These are phyloP conservation scores for Coemansia sp. DNA, from an alignment of 192 early-diverging fungal genomes.

Conservation along the genomic window DNA sequence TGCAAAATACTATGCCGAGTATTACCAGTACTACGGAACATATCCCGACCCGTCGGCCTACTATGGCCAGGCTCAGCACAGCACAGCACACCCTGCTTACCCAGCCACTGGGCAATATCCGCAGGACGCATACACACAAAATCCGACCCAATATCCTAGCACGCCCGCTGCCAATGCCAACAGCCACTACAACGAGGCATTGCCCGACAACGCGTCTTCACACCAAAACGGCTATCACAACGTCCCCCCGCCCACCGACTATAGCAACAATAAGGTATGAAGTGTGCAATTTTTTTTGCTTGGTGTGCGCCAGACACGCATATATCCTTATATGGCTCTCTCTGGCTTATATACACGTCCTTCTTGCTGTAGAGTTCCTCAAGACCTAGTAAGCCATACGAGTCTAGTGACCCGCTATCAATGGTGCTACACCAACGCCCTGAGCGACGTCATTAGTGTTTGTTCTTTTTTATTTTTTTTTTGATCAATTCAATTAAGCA, in stretches of 20 bases:
- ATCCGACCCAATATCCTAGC: background rate
- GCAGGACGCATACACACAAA: background rate
- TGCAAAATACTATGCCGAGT: constrained; percentile 45
- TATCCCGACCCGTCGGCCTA: constrained; percentile 49
- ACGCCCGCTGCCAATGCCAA: background rate
- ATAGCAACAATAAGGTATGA: constrained; percentile 43
- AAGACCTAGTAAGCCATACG: constrained; percentile 1
- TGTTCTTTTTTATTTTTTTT: too few species aligned
- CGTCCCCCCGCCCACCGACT: constrained; percentile 47
- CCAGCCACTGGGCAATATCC: background rate
- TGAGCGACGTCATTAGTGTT: background rate
- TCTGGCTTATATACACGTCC: background rate
- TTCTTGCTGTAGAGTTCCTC: background rate
- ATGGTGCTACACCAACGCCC: constrained; percentile 15
- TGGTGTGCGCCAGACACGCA: constrained; percentile 5
- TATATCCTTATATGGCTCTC: background rate
- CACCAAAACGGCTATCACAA: constrained; percentile 39
- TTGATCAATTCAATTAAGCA: background rate
- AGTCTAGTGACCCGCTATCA: constrained; percentile 29
- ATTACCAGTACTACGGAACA: constrained; percentile 55
- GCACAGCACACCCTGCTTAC: constrained; percentile 8
- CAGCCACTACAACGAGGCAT: background rate
- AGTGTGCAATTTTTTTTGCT: background rate
- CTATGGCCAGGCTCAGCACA: constrained; percentile 25
- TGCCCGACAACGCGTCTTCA: background rate